phyloP scores from a whole-genome alignment of 2,329 filamentous ascomycete genomes.

The Fusarium sp. region DNA sequence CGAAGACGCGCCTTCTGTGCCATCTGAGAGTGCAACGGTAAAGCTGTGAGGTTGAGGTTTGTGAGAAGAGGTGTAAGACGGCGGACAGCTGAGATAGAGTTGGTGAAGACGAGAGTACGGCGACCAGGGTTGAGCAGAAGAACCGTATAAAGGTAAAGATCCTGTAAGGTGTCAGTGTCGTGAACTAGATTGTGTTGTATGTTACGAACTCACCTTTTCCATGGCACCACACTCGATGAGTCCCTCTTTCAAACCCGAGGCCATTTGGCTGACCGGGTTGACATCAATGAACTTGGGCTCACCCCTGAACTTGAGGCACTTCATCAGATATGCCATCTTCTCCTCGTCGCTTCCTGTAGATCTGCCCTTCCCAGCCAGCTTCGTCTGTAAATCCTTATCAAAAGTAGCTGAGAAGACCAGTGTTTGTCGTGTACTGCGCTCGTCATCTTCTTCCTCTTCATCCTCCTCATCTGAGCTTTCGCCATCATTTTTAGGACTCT shows the following conservation, averaged over 20 bases:
- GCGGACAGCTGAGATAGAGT: conserved; percentile 93
- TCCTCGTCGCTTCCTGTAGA: conserved; percentile 74
- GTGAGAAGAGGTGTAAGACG: conserved; percentile 88
- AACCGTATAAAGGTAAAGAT: conserved; percentile 92
- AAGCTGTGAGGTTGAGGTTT: conserved; percentile 82
- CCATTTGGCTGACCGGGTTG: conserved; percentile 92
- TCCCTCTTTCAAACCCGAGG: conserved; percentile 86
- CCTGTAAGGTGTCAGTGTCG: conserved; percentile 61
- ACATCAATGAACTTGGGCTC: conserved; percentile 93
- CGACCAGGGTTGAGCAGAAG: conserved; percentile 85
- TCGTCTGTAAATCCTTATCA: conserved; percentile 90
- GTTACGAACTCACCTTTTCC: conserved; percentile 79
- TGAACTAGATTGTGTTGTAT: no score
- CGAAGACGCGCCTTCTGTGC: conserved; percentile 94
- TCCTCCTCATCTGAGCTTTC: conserved; percentile 66
- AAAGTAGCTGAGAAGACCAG: conserved; percentile 98
- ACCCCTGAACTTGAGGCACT: conserved; percentile 89
- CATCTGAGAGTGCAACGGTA: conserved; percentile 94
- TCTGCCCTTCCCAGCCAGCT: conserved; percentile 83
- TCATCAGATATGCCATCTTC: conserved; percentile 92
- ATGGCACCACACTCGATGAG: conserved; percentile 92
- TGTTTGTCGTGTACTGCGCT: conserved; percentile 75
- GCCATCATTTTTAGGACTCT: conserved; percentile 72
- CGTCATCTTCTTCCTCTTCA: conserved; percentile 62
- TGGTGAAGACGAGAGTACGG: conserved; percentile 92